Evolutionary conservation across 2,329 filamentous ascomycete species (phyloP).

Genomic region (Pseudogymnoascus sp.): DNA sequence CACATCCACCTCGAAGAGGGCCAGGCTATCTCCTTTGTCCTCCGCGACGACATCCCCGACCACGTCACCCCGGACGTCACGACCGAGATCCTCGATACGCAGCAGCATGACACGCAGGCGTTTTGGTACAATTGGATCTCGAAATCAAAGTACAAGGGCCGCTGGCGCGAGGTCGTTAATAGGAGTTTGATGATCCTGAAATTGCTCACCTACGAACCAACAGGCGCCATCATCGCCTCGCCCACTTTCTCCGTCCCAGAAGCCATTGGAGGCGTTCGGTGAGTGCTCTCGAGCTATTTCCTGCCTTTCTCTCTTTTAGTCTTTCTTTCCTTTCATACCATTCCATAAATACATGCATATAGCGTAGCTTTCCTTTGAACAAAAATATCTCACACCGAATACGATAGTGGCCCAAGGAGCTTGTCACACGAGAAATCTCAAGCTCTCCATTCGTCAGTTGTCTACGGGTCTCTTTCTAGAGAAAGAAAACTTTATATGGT

Average conservation of each 20-base stretch:
- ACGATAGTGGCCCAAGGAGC: background rate
- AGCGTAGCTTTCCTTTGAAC: background rate
- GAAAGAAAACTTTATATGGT: background rate
- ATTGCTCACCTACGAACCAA: constrained; percentile 69
- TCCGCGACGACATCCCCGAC: constrained; percentile 53
- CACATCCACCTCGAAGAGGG: constrained; percentile 54
- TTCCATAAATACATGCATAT: background rate
- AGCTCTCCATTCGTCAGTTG: background rate
- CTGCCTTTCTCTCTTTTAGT: background rate
- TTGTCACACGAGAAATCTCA: background rate
- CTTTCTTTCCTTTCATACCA: background rate
- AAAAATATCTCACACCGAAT: background rate
- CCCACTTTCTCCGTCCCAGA: constrained; percentile 73
- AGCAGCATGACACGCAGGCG: constrained; percentile 61
- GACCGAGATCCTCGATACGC: constrained; percentile 46
- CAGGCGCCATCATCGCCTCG: constrained; percentile 67
- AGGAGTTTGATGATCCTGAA: constrained; percentile 68
- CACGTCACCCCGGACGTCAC: constrained; percentile 53
- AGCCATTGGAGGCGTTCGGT: constrained; percentile 56
- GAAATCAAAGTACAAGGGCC: constrained; percentile 61
- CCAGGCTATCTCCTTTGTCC: constrained; percentile 60
- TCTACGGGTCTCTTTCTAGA: background rate
- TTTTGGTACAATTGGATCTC: constrained; percentile 70
- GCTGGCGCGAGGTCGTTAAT: constrained; percentile 63
- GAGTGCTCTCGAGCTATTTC: constrained; percentile 12